A percentile compares a stretch with the other conserved stretches of the same genome.
Evolutionary conservation across 2,329 filamentous ascomycete genomes (phyloP).

Genomic region (Sclerotinia borealis): DNA sequence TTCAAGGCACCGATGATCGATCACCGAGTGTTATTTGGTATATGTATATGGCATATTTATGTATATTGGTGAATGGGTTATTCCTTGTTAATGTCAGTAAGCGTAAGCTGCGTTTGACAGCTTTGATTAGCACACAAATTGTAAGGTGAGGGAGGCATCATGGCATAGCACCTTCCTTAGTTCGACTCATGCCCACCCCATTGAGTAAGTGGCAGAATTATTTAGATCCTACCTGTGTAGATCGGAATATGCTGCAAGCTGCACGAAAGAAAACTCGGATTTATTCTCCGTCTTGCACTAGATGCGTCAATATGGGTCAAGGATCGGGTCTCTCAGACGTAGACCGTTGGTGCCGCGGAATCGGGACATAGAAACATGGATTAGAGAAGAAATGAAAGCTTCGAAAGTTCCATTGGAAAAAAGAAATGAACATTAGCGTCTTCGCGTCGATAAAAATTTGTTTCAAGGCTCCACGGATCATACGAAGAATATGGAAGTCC

Average conservation of each 20-base stretch:
- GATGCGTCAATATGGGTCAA: conserved; percentile 3
- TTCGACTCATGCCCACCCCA: not conserved
- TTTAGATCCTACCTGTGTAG: not conserved
- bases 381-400: conserved; percentile 15
- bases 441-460: not conserved
- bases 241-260: not conserved
- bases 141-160: not conserved
- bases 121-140: not conserved
- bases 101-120: conserved; percentile 3
- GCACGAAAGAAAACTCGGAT: not conserved
- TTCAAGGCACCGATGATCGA: not conserved
- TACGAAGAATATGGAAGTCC: not conserved
- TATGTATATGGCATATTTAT: not conserved
- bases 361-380: conserved; percentile 9
- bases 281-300: conserved; percentile 5
- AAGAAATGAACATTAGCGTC: conserved; percentile 7
- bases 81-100: not conserved
- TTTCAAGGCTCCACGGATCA: not conserved
- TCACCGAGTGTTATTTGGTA: not conserved
- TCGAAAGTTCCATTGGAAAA: conserved; percentile 9
- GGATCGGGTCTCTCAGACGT: conserved; percentile 5
- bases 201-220: not conserved
- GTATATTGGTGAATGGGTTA: not conserved
- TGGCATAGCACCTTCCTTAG: not conserved
- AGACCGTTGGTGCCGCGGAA: conserved; percentile 10